Conservation (phyloP, 2,329 filamentous ascomycete species). For the Pseudohalonectria lignicola region DNA sequence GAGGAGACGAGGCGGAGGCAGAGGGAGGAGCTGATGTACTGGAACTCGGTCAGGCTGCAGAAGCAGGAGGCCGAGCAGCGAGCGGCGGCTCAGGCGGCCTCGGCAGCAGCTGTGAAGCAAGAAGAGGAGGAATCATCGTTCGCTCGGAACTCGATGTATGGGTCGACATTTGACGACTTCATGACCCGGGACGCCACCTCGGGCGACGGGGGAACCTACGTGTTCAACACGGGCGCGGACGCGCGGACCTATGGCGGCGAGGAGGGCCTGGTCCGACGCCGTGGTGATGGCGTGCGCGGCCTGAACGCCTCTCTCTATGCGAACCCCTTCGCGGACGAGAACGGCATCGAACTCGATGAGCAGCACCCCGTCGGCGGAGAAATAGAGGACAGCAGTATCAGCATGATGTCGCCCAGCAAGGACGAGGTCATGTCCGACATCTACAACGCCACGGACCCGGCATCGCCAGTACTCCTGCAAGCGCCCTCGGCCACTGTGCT, state of each 20-base stretch:
- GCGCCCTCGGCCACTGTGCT: neutral
- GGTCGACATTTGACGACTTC: constrained; percentile 48
- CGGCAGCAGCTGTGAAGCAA: constrained; percentile 2
- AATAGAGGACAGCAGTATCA: constrained; percentile 20
- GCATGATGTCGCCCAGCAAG: constrained; percentile 28
- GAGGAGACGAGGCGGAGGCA: constrained; percentile 50
- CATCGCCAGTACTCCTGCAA: neutral
- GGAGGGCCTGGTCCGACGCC: constrained; percentile 36
- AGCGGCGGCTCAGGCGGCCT: neutral
- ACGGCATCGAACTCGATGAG: constrained; percentile 38
- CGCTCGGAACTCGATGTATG: constrained; percentile 7
- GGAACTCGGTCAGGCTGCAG: constrained; percentile 46
- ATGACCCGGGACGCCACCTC: constrained; percentile 35
- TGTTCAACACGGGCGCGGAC: constrained; percentile 47
- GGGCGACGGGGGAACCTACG: constrained; percentile 43
- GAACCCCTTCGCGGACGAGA: constrained; percentile 50
- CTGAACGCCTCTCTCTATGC: constrained; percentile 35
- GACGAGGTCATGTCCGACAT: constrained; percentile 38
- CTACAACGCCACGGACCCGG: constrained; percentile 38
- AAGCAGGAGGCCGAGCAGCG: constrained; percentile 27
- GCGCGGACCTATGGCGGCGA: constrained; percentile 20
- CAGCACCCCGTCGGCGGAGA: constrained; percentile 28
- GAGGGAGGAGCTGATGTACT: constrained; percentile 54
- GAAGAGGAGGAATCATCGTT: constrained; percentile 10
- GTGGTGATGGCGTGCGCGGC: constrained; percentile 31